Percentiles rank a stretch among this genome's conserved stretches.
phyloP scores from a whole-genome alignment of 1,284 basidiomycete species.

The Fomitopsis pinicola region DNA sequence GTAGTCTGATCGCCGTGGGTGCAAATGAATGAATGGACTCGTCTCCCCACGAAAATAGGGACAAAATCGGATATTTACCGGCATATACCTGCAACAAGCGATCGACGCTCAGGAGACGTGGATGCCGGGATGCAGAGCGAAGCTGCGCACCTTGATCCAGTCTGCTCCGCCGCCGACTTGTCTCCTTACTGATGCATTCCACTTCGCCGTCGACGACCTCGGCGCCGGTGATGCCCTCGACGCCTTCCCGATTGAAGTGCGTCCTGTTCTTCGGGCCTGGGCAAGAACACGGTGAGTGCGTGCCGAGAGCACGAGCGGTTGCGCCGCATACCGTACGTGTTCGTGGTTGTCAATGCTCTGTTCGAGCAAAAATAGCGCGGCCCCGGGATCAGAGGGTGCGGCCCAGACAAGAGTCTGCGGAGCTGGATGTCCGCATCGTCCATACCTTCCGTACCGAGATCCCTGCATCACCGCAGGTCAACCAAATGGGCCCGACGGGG shows the following conservation, averaged over 20 bases:
- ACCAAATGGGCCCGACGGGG: not conserved
- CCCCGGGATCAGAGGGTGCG: constrained; percentile 49
- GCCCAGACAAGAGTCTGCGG: constrained; percentile 50
- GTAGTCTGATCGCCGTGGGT: constrained; percentile 38
- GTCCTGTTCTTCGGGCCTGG: constrained; percentile 51
- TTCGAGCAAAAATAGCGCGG: constrained; percentile 64
- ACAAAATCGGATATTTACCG: constrained; percentile 6
- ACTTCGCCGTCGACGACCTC: constrained; percentile 56
- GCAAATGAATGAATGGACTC: not conserved
- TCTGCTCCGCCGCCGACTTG: constrained; percentile 67
- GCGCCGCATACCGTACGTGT: constrained; percentile 47
- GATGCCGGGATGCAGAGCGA: not conserved
- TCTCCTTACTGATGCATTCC: constrained; percentile 49
- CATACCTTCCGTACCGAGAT: constrained; percentile 65
- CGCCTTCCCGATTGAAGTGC: constrained; percentile 42
- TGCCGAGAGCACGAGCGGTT: not conserved
- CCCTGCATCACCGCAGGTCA: constrained; percentile 29
- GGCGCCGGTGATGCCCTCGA: constrained; percentile 54
- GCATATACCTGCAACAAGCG: constrained; percentile 14
- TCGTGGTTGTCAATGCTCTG: constrained; percentile 57
- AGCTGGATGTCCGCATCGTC: constrained; percentile 59
- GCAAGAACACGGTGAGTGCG: not conserved
- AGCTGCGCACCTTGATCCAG: constrained; percentile 51
- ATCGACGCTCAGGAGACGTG: not conserved
- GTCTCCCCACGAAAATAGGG: not conserved